Evolutionary conservation across 306 rosid species (phyloP), one percentile per base, ranked within the genome.

Genomic region (Aeschynomene evenia): DNA sequence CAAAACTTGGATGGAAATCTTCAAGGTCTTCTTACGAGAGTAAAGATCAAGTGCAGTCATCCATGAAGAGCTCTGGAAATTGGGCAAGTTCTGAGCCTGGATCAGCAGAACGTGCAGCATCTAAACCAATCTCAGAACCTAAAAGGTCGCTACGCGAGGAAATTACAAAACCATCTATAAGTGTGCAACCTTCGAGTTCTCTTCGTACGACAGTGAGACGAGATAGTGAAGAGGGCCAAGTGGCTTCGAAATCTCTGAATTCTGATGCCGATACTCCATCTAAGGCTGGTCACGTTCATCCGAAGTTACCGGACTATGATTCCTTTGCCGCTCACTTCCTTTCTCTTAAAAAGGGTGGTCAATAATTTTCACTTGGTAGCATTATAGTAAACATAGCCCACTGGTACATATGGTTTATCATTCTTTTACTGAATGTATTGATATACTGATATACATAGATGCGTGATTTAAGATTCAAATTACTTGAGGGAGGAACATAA

Each of bases 241-340:
- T 66, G 66, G 70, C 83, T 79, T 67, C 76, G 11, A 68, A 60
- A 18, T 53, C 78, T 48, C 11, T 63, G 29, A 65, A 61, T 58
- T 48, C 75, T 6, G 34, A 50, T 13, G 74, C 45, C 63, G 85
- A 78, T 71, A 24, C 69, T 50, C 45, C 83, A 16, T 70, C 86
- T 12, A 80, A 72, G 56, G 72, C 76, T 22, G 77, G 77, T 66
- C 98, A 93, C 52, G 89, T 88, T 71, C 97, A 93, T 78, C 97
- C 97, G 4, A 90, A 90, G 82, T 87, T 88, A 76, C 98, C 98
- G 1, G 96, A 93, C 70, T 86, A 83, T 22, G 96, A 93, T 61
- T 60, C 84, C 50, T 75, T 90, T 7, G 68, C 87, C 23, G 96
- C 96, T 1, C 88, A 85, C 75, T 88, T 93, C 77, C 63, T 39